Conservation (phyloP, 2,329 filamentous ascomycete genomes). For the Sarocladium strictum region DNA sequence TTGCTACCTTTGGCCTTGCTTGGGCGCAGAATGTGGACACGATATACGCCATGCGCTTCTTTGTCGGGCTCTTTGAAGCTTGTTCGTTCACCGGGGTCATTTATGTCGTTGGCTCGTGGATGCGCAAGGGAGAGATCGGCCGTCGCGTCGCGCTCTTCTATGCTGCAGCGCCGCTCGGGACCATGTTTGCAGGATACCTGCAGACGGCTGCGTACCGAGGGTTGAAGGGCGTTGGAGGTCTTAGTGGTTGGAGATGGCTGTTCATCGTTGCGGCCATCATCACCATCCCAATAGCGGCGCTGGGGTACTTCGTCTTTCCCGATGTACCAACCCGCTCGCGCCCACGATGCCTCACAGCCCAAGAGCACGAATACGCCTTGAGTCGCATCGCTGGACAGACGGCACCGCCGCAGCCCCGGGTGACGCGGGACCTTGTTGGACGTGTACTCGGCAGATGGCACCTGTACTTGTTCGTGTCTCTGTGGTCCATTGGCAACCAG, state of each 20-base stretch:
- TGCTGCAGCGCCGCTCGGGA: slow-evolving; percentile 41
- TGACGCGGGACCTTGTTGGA: slow-evolving; percentile 28
- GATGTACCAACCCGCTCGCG: slow-evolving; percentile 24
- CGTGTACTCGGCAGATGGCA: slow-evolving; percentile 33
- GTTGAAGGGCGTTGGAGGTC: slow-evolving; percentile 40
- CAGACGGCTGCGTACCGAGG: slow-evolving; percentile 50
- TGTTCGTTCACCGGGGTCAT: slow-evolving; percentile 23
- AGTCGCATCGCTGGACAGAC: slow-evolving; percentile 21
- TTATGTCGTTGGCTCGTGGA: slow-evolving; percentile 30
- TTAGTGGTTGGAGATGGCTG: slow-evolving; percentile 33
- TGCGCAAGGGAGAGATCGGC: slow-evolving; percentile 30
- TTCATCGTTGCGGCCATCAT: slow-evolving; percentile 57
- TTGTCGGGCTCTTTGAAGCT: slow-evolving; percentile 26
- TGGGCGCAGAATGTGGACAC: slow-evolving; percentile 25
- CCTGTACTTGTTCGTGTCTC: slow-evolving; percentile 30
- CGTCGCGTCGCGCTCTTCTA: slow-evolving; percentile 45
- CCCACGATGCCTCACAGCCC: slow-evolving; percentile 23
- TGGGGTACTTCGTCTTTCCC: slow-evolving; percentile 32
- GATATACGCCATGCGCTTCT: slow-evolving; percentile 28
- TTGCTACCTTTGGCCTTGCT: slow-evolving; percentile 23
- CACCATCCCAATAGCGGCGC: slow-evolving; percentile 46
- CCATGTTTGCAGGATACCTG: slow-evolving; percentile 46
- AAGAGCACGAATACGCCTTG: slow-evolving; percentile 25
- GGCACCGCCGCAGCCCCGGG: slow-evolving; percentile 22
- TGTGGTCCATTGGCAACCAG: slow-evolving; percentile 32